Conservation (phyloP, 1,284 basidiomycete genomes). For the Boletus calvinii region DNA sequence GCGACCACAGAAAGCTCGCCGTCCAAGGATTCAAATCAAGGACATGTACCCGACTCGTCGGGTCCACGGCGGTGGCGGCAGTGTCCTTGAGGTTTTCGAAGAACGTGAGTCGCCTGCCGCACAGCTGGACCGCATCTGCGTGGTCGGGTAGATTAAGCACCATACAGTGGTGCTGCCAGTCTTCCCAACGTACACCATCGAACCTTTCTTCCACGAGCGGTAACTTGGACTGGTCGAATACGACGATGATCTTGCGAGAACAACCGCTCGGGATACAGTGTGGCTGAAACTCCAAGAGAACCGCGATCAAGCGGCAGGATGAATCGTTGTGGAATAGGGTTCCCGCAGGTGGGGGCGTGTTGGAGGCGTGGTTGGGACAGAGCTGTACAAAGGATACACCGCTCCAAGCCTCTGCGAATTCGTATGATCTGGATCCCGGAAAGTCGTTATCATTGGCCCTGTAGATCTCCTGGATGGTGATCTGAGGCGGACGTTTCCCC, state of each 20-base stretch:
- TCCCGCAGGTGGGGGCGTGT: slow-evolving; percentile 16
- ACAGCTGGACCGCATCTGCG: slow-evolving; percentile 32
- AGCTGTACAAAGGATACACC: slow-evolving; percentile 31
- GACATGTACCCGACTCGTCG: slow-evolving; percentile 30
- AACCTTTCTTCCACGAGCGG: slow-evolving; percentile 16
- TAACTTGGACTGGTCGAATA: slow-evolving; percentile 33
- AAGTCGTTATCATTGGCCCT: slow-evolving; percentile 6
- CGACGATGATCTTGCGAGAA: slow-evolving; percentile 33
- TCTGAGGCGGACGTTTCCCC: slow-evolving; percentile 33
- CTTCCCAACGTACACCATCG: slow-evolving; percentile 30
- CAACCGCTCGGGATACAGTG: slow-evolving; percentile 30
- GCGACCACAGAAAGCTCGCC: slow-evolving; percentile 28
- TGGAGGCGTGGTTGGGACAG: slow-evolving; percentile 31
- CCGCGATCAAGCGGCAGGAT: slow-evolving; percentile 25
- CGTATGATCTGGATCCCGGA: slow-evolving; percentile 27
- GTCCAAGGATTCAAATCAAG: slow-evolving; percentile 33
- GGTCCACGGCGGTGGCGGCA: slow-evolving; percentile 8
- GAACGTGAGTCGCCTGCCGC: slow-evolving; percentile 34
- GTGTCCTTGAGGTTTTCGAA: slow-evolving; percentile 28
- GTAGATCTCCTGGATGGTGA: slow-evolving; percentile 29
- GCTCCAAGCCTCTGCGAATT: slow-evolving; percentile 33
- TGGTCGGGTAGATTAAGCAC: slow-evolving; percentile 35
- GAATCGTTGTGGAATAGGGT: slow-evolving; percentile 34
- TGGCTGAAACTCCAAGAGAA: slow-evolving; percentile 31
- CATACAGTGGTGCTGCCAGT: slow-evolving; percentile 35